These are phyloP conservation scores for Amborella trichopoda DNA, from an alignment of 164 flowering plant species.

Conservation along the genomic window DNA sequence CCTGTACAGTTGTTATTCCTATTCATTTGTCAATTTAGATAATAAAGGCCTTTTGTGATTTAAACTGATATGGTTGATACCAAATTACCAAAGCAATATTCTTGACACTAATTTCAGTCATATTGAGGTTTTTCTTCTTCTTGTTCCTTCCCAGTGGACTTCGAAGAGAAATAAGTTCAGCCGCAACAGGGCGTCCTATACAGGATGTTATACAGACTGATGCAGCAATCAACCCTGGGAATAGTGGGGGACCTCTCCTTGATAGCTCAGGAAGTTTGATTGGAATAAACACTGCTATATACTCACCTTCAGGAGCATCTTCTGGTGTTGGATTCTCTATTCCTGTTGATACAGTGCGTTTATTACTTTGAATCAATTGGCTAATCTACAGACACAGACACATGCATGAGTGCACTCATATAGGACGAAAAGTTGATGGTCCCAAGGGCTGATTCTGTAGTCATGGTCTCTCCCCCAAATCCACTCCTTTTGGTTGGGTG, in stretches of 20 bases:
- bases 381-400: too few relatives aligned
- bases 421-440: too few relatives aligned
- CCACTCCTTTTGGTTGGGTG: too few relatives aligned
- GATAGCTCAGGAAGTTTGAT: slow-evolving; percentile 92
- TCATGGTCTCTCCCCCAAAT: too few relatives aligned
- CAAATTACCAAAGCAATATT: too few relatives aligned
- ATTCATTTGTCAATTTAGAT: too few relatives aligned
- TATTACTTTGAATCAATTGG: too few relatives aligned
- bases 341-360: slow-evolving; percentile 88
- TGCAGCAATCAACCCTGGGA: slow-evolving; percentile 98
- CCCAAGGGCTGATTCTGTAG: too few relatives aligned
- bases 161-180: slow-evolving; percentile 90
- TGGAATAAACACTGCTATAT: slow-evolving; percentile 93
- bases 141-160: slow-evolving; percentile 51
- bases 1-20: too few relatives aligned
- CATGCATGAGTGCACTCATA: too few relatives aligned
- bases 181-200: slow-evolving; percentile 96
- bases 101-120: background rate
- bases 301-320: slow-evolving; percentile 96
- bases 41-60: background rate
- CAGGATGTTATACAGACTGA: slow-evolving; percentile 97
- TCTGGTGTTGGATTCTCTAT: slow-evolving; percentile 98
- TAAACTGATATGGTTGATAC: background rate
- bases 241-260: slow-evolving; percentile 97
- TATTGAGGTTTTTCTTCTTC: slow-evolving; percentile 4